Evolutionary conservation across 2,329 filamentous ascomycete genomes (phyloP).

Genomic region (Neonectria coccinea): DNA sequence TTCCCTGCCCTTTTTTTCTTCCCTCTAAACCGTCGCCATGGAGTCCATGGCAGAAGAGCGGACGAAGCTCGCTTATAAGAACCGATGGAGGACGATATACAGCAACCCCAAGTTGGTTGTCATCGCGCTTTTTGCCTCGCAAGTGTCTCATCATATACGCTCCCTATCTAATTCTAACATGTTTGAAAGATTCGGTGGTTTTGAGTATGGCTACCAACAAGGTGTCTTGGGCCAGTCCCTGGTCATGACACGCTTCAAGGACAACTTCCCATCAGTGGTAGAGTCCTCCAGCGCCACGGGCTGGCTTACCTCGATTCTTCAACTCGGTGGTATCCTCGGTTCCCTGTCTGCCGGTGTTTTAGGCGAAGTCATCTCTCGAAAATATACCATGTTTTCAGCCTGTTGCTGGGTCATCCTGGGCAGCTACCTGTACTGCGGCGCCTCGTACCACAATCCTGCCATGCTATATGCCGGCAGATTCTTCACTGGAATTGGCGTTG

Average conservation of each 20-base stretch:
- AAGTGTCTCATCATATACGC: not conserved
- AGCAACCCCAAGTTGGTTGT: slow-evolving; percentile 41
- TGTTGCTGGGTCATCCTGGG: slow-evolving; percentile 60
- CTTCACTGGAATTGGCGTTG: slow-evolving; percentile 62
- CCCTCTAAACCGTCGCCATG: slow-evolving; percentile 20
- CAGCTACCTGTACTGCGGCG: slow-evolving; percentile 59
- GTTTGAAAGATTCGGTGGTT: slow-evolving; percentile 37
- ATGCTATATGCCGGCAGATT: slow-evolving; percentile 62
- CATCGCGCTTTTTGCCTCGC: slow-evolving; percentile 45
- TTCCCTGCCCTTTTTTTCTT: not conserved
- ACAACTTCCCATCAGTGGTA: slow-evolving; percentile 62
- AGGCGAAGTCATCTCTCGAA: slow-evolving; percentile 61
- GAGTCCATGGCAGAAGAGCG: slow-evolving; percentile 33
- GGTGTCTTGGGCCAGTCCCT: slow-evolving; percentile 66
- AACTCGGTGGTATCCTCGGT: slow-evolving; percentile 62
- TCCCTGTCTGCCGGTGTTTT: slow-evolving; percentile 61
- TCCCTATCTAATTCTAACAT: not conserved
- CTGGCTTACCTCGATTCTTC: slow-evolving; percentile 64
- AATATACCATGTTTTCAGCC: slow-evolving; percentile 64
- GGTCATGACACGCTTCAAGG: slow-evolving; percentile 63
- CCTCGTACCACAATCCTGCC: slow-evolving; percentile 52
- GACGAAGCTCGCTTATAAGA: slow-evolving; percentile 40
- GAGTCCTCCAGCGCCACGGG: slow-evolving; percentile 60
- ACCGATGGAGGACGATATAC: slow-evolving; percentile 39
- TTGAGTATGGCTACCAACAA: slow-evolving; percentile 54